These are phyloP conservation scores for Paraconiothyrium sp. DNA, from an alignment of 2,329 filamentous ascomycete species.

Conservation along the genomic window DNA sequence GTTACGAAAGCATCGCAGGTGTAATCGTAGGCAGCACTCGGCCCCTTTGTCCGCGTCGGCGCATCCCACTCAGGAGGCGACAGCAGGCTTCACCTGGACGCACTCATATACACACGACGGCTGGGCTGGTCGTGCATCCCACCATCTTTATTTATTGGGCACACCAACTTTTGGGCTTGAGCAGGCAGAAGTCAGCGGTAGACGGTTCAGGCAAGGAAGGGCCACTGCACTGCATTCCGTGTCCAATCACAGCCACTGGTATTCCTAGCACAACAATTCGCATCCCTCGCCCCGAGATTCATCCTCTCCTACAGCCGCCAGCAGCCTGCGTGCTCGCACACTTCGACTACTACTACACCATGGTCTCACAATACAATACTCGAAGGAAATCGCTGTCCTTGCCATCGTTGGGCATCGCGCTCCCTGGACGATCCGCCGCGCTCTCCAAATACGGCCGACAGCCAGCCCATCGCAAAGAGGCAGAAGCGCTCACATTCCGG, in stretches of 20 bases:
- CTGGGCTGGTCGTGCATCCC: slow-evolving; percentile 22
- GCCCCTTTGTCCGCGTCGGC: slow-evolving; percentile 37
- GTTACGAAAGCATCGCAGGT: neutral
- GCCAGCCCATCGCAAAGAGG: slow-evolving; percentile 66
- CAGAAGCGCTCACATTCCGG: slow-evolving; percentile 78
- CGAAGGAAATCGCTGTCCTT: slow-evolving; percentile 95
- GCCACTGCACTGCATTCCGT: slow-evolving; percentile 46
- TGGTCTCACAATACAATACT: slow-evolving; percentile 89
- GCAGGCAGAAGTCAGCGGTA: slow-evolving; percentile 39
- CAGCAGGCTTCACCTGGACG: slow-evolving; percentile 3
- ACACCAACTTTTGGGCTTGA: slow-evolving; percentile 19
- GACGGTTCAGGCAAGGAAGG: slow-evolving; percentile 41
- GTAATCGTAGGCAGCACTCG: neutral
- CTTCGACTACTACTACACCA: slow-evolving; percentile 50
- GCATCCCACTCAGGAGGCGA: slow-evolving; percentile 43
- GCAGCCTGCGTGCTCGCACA: slow-evolving; percentile 10
- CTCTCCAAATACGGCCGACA: slow-evolving; percentile 66
- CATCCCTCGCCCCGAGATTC: slow-evolving; percentile 37
- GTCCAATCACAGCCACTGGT: slow-evolving; percentile 46
- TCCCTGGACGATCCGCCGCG: slow-evolving; percentile 66
- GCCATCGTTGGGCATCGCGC: slow-evolving; percentile 89
- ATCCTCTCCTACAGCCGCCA: slow-evolving; percentile 19
- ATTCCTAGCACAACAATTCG: slow-evolving; percentile 40
- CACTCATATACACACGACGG: slow-evolving; percentile 15
- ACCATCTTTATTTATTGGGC: slow-evolving; percentile 22